These are phyloP conservation scores for Aristolochia fimbriata DNA, from an alignment of 164 flowering plant species.

Conservation along the genomic window DNA sequence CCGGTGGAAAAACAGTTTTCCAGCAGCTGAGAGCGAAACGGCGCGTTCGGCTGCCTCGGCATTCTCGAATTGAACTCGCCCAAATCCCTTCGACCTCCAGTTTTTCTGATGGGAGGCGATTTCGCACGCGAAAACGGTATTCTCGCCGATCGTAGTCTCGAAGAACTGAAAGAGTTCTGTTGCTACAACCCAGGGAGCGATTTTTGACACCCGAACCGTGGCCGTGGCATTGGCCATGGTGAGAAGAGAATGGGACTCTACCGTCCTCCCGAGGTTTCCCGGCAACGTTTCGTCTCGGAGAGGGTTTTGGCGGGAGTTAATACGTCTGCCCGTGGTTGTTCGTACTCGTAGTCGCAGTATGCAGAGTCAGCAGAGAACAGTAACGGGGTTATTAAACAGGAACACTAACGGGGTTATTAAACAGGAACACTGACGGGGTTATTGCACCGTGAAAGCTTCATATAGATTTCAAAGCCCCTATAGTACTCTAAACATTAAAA, in stretches of 20 bases:
- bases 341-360: no score
- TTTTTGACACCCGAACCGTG: slow-evolving; percentile 46
- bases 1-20: slow-evolving; percentile 39
- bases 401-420: no score
- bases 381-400: no score
- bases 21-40: slow-evolving; percentile 22
- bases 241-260: no score
- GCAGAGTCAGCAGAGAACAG: no score
- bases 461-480: no score
- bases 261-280: no score
- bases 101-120: slow-evolving; percentile 54
- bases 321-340: no score
- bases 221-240: slow-evolving; percentile 23
- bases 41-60: slow-evolving; percentile 27
- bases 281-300: no score
- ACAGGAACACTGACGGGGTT: no score
- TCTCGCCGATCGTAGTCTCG: slow-evolving; percentile 39
- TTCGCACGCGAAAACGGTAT: slow-evolving; percentile 59
- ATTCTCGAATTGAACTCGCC: slow-evolving; percentile 76
- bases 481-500: no score
- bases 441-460: no score
- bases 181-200: slow-evolving; percentile 49
- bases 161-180: slow-evolving; percentile 50
- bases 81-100: slow-evolving; percentile 79
- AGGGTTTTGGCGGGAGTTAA: slow-evolving; percentile 4